phyloP scores from a whole-genome alignment of 2,329 filamentous ascomycete species.

The Diaporthe caulivora region DNA sequence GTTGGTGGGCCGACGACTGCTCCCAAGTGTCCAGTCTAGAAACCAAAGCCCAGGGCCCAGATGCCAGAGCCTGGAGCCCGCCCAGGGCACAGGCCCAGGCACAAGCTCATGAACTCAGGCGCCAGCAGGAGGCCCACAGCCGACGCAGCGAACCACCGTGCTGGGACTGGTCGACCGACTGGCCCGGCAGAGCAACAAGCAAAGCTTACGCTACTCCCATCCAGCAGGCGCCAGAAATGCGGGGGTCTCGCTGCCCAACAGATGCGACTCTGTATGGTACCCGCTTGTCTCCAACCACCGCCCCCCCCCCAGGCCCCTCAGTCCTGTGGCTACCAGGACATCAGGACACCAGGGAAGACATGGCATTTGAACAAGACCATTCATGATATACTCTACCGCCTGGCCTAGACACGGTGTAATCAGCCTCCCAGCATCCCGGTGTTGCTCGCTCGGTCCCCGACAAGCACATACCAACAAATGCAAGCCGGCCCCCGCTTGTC shows the following conservation, averaged over 20 bases:
- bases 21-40: not conserved
- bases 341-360: too few relatives aligned
- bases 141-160: not conserved
- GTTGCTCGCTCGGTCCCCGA: not conserved
- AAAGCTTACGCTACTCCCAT: not conserved
- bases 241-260: constrained; percentile 8
- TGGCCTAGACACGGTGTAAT: not conserved
- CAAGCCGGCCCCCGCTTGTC: not conserved
- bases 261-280: too few relatives aligned
- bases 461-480: not conserved
- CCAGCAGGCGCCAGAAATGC: not conserved
- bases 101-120: not conserved
- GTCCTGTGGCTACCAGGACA: too few relatives aligned
- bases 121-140: not conserved
- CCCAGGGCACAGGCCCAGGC: not conserved
- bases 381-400: not conserved
- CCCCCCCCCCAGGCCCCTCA: too few relatives aligned
- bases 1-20: not conserved
- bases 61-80: not conserved
- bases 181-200: not conserved
- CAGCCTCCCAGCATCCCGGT: too few relatives aligned
- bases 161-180: constrained; percentile 16
- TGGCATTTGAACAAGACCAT: not conserved
- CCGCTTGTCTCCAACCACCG: too few relatives aligned
- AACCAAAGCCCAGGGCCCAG: not conserved